phyloP scores from a whole-genome alignment of 805 yeast genomes.

The Debaryomyces prosopidis region DNA sequence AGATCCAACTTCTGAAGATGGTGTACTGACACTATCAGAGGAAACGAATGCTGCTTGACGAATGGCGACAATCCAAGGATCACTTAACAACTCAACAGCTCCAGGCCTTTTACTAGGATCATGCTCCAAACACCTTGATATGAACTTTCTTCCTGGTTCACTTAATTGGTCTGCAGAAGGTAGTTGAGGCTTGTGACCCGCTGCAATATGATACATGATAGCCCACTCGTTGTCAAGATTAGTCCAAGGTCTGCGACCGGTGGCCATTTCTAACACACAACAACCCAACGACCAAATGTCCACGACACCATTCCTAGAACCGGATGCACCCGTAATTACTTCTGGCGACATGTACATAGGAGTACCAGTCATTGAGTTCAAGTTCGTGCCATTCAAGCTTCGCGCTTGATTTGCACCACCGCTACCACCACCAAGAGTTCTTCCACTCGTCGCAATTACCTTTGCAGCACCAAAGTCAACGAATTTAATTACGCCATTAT shows the following conservation, averaged over 20 bases:
- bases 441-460: constrained; percentile 68
- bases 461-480: constrained; percentile 99
- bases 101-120: constrained; percentile 79
- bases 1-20: constrained; percentile 31
- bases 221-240: constrained; percentile 97
- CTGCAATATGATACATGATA: constrained; percentile 96
- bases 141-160: constrained; percentile 66
- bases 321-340: constrained; percentile 74
- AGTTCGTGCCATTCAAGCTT: constrained; percentile 24
- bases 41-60: constrained; percentile 65
- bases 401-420: constrained; percentile 13
- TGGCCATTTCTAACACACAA: constrained; percentile 93
- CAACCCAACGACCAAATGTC: constrained; percentile 99
- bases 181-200: constrained; percentile 85
- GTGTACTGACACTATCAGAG: constrained; percentile 32
- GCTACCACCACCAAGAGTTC: constrained; percentile 30
- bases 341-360: constrained; percentile 99
- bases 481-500: constrained; percentile 88
- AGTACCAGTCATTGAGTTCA: constrained; percentile 76
- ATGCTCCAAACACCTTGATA: constrained; percentile 74
- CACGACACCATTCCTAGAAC: constrained; percentile 61
- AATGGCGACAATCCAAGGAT: constrained; percentile 85
- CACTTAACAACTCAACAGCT: constrained; percentile 81
- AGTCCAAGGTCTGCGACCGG: constrained; percentile 96
- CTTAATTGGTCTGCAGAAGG: constrained; percentile 81